Base-by-base conservation (phyloP, 106 monocot species). In the Allium sativum region DNA sequence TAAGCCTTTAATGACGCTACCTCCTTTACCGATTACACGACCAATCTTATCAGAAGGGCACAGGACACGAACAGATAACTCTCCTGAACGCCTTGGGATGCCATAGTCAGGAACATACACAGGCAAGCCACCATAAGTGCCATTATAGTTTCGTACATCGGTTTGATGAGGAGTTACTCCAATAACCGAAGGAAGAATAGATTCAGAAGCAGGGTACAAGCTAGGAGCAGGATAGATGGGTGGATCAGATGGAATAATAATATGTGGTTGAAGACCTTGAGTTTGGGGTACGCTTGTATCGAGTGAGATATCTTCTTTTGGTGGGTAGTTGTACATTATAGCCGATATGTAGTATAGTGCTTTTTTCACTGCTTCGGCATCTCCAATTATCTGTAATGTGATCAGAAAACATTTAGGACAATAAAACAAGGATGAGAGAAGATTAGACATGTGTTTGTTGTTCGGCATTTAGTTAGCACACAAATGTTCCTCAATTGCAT, bases 21-120 rank as follows among this genome's bases (percentile, higher is more conserved):
- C 95, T 31, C 84, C 90, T 62, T 87, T 96, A 18, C 95, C 95
- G 71, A 96, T 96, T 58, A 96, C 95, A 58, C 90, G 83, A 21
- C 95, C 95, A 56, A 96, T 91, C 68, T 81, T 84, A 58, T 82
- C 81, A 55, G 79, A 75, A 52, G 95, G 90, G 42, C 95, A 96
- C 62, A 91, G 68, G 9, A 96, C 79, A n/a, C 77, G 72, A 9
- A 96, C 44, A 15, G 79, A 55, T 41, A 96, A 61, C 50, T 96
- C 90, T 54, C 79, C 90, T 9, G 84, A 84, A 18, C 52, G 74
- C 58, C 70, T 18, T 45, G 73, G 21, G 40, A 59, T 62, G 73
- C 75, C 54, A 63, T 65, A 83, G 52, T 72, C 83, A 61, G 90
- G 70, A 67, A 84, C 74, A 31, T 31, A 31, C 71, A 86, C 73